phyloP scores from a whole-genome alignment of 352 stramenopile species.

The Phytophthora boehmeriae region DNA sequence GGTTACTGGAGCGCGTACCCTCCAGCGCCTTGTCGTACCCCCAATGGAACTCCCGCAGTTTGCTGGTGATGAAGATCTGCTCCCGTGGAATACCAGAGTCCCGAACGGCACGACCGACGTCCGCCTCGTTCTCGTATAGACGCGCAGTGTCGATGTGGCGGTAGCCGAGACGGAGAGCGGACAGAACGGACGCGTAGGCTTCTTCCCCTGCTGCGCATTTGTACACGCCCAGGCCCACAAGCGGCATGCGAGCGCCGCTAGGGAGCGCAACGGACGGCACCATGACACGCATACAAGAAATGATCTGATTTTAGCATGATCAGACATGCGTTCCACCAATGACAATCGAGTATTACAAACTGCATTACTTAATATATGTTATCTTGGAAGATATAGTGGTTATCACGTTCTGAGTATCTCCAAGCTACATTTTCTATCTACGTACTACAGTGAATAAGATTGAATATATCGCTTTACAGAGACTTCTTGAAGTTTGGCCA shows the following conservation, averaged over 20 bases:
- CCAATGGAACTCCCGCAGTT: conserved; percentile 69
- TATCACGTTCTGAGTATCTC: no score
- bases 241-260: conserved; percentile 43
- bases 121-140: conserved; percentile 85
- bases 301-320: neutral
- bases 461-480: no score
- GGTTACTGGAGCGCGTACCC: conserved; percentile 46
- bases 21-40: conserved; percentile 71
- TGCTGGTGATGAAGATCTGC: conserved; percentile 84
- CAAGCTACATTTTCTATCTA: no score
- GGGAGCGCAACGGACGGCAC: conserved; percentile 28
- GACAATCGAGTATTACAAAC: no score
- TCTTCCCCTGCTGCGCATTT: conserved; percentile 41
- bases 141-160: conserved; percentile 86
- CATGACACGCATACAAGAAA: conserved; percentile 16
- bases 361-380: no score
- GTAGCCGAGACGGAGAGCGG: conserved; percentile 69
- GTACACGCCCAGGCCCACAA: conserved; percentile 53
- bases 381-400: no score
- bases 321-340: no score
- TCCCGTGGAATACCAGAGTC: conserved; percentile 66
- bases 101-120: conserved; percentile 63
- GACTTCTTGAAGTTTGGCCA: no score
- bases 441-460: no score
- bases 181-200: conserved; percentile 37